These are phyloP conservation scores for Tripidium arundinaceum DNA, from an alignment of 202 grass and related monocot species.

Conservation along the genomic window DNA sequence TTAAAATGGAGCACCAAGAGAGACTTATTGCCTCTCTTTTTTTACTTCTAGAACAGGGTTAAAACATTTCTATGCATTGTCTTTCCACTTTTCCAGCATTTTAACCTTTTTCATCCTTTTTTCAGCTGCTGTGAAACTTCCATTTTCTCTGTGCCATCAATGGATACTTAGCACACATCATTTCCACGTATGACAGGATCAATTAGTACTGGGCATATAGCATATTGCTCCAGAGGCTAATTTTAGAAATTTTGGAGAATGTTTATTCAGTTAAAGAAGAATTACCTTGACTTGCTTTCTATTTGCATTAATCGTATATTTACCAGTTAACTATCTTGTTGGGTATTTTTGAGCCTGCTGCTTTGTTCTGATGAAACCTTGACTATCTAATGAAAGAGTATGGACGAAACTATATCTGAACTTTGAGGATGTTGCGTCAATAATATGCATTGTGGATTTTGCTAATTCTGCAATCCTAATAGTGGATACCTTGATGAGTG, in stretches of 20 bases:
- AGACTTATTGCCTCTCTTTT: neutral
- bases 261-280: neutral
- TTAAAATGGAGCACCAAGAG: neutral
- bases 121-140: neutral
- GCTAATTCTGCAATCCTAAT: no score
- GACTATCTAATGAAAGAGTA: neutral
- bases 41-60: neutral
- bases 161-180: neutral
- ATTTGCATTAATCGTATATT: neutral
- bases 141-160: neutral
- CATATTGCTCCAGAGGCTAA: neutral
- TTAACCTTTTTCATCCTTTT: neutral
- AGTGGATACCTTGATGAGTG: neutral
- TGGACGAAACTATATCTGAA: neutral
- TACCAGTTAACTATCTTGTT: neutral
- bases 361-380: neutral
- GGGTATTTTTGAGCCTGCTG: neutral
- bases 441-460: no score
- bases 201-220: neutral
- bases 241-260: constrained; percentile 7
- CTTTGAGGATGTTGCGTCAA: no score
- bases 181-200: constrained; percentile 13
- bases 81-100: neutral
- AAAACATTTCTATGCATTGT: neutral
- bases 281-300: constrained; percentile 3